Conservation (phyloP, 345 rosid species). For the Anacardium occidentale region DNA sequence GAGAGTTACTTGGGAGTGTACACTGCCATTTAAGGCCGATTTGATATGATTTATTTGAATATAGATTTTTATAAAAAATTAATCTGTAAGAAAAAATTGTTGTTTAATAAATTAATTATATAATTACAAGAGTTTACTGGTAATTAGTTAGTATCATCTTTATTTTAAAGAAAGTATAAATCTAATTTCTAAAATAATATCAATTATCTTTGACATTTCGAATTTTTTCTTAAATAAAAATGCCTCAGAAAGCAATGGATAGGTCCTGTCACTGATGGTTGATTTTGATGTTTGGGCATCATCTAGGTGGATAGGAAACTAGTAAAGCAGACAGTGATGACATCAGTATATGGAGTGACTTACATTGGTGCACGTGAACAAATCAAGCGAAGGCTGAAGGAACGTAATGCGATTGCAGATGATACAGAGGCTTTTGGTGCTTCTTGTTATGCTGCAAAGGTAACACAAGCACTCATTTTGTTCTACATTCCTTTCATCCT, state of each 20-base stretch:
- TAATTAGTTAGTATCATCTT: too few relatives aligned
- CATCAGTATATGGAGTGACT: constrained; percentile 98
- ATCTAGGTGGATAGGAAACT: constrained; percentile 92
- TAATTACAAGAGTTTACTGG: too few relatives aligned
- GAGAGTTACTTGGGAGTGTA: neutral
- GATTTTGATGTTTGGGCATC: constrained; percentile 29
- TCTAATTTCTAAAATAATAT: too few relatives aligned
- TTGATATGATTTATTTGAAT: too few relatives aligned
- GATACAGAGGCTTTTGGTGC: constrained; percentile 56
- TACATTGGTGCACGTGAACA: constrained; percentile 95
- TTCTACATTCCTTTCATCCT: neutral
- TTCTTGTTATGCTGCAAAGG: constrained; percentile 98
- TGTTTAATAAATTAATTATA: too few relatives aligned
- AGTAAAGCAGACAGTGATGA: constrained; percentile 99
- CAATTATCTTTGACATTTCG: too few relatives aligned
- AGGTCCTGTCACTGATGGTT: constrained; percentile 15
- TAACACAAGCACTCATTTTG: constrained; percentile 30
- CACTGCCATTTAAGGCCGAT: neutral
- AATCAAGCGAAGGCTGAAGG: constrained; percentile 89
- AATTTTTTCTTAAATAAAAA: too few relatives aligned
- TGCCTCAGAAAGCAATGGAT: too few relatives aligned
- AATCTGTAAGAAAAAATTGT: too few relatives aligned
- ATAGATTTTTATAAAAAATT: too few relatives aligned
- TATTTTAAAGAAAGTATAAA: too few relatives aligned
- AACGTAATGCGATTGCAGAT: constrained; percentile 61